Percentiles rank a stretch among this genome's conserved stretches.
phyloP scores from a whole-genome alignment of 495 filamentous ascomycete species.

The Hypoxylon crocopeplum region DNA sequence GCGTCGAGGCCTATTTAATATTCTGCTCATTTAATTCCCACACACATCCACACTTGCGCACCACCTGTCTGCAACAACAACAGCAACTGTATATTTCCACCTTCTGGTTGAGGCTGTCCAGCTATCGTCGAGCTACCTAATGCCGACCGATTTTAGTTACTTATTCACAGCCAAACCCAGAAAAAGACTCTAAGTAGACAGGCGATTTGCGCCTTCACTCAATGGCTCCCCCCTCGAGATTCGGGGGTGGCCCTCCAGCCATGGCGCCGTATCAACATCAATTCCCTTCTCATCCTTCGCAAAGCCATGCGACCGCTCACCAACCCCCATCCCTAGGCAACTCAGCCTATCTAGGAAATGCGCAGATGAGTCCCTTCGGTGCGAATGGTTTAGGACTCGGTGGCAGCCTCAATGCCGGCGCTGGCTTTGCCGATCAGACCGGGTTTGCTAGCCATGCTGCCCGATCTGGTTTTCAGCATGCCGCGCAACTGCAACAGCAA shows the following conservation, averaged over 20 bases:
- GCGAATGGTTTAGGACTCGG: conserved; percentile 67
- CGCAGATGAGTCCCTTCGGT: conserved; percentile 72
- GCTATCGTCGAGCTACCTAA: conserved; percentile 11
- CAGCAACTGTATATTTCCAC: too few species aligned
- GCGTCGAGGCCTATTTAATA: too few species aligned
- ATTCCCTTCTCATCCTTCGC: conserved; percentile 49
- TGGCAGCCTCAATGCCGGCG: conserved; percentile 50
- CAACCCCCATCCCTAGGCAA: conserved; percentile 46
- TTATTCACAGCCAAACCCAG: conserved; percentile 15
- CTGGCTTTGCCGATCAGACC: conserved; percentile 69
- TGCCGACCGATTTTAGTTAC: conserved; percentile 10
- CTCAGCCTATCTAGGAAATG: conserved; percentile 56
- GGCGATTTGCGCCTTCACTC: background rate
- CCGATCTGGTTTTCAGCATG: conserved; percentile 83
- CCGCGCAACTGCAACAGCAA: conserved; percentile 70
- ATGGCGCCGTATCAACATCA: conserved; percentile 56
- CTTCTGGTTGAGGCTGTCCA: background rate
- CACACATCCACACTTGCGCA: too few species aligned
- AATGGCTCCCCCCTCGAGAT: conserved; percentile 43
- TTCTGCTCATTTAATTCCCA: too few species aligned
- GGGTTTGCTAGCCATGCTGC: conserved; percentile 90
- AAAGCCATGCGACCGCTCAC: conserved; percentile 48
- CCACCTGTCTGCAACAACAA: too few species aligned
- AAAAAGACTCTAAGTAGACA: conserved; percentile 12
- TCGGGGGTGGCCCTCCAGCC: conserved; percentile 39